Conservation (phyloP, 179 eudicot genomes). For the Sideroxylon spinosum region DNA sequence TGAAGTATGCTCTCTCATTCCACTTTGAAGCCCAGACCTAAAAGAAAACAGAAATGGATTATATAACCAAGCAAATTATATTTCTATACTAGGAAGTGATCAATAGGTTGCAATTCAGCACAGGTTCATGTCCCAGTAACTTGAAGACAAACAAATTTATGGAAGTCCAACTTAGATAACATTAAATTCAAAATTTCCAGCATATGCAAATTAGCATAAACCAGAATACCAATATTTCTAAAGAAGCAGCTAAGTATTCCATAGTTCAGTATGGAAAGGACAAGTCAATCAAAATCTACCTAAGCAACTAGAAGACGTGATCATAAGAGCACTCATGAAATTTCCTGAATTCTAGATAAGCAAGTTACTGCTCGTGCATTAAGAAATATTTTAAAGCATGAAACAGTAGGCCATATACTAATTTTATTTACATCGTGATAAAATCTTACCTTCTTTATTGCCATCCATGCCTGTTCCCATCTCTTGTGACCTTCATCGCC, state of each 20-base stretch:
- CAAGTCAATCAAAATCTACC: neutral
- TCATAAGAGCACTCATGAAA: neutral
- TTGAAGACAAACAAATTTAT: neutral
- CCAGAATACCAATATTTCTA: neutral
- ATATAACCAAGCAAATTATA: neutral
- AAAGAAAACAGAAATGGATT: constrained; percentile 1
- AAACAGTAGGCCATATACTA: neutral
- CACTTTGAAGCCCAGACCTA: constrained; percentile 99
- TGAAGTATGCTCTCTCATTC: constrained; percentile 97
- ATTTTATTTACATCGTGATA: neutral
- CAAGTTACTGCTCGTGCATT: neutral
- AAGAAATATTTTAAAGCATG: neutral
- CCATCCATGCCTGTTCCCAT: constrained; percentile 97
- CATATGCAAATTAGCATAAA: neutral
- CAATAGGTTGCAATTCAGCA: neutral
- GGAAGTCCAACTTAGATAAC: neutral
- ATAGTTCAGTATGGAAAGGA: neutral
- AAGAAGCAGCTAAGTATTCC: neutral
- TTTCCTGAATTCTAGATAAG: neutral
- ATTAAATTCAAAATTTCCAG: neutral
- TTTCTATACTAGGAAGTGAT: neutral
- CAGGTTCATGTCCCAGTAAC: neutral
- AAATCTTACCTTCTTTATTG: constrained; percentile 76
- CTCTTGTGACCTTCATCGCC: constrained; percentile 88
- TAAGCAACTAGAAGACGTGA: neutral